phyloP scores from a whole-genome alignment of 768 basidiomycete genomes.

The Daedaleopsis nitida region DNA sequence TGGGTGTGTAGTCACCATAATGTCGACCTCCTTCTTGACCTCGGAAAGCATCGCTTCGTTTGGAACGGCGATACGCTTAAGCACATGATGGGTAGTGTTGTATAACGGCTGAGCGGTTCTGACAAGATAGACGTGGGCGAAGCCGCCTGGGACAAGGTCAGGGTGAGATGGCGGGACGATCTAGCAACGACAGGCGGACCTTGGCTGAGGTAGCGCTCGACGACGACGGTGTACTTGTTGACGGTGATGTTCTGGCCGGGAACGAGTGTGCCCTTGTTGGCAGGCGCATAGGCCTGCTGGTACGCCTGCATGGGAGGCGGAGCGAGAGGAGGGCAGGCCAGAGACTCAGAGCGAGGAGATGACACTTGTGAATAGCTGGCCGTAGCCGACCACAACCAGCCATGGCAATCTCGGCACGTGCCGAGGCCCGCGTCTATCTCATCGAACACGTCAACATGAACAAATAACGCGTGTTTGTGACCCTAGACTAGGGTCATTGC shows the following conservation, averaged over 20 bases:
- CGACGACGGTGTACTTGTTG: slow-evolving; percentile 86
- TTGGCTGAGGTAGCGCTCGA: slow-evolving; percentile 95
- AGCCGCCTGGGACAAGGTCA: slow-evolving; percentile 69
- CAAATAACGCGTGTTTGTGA: slow-evolving; percentile 9
- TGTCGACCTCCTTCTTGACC: slow-evolving; percentile 97
- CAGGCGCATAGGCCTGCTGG: slow-evolving; percentile 40
- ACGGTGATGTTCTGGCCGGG: slow-evolving; percentile 89
- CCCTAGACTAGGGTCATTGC: slow-evolving; percentile 10
- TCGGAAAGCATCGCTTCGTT: slow-evolving; percentile 89
- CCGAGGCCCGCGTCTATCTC: slow-evolving; percentile 1
- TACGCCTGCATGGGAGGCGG: slow-evolving; percentile 48
- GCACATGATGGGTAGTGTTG: slow-evolving; percentile 92
- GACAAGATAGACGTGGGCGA: slow-evolving; percentile 97
- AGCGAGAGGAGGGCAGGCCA: slow-evolving; percentile 6
- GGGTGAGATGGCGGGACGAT: slow-evolving; percentile 10
- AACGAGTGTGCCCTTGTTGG: slow-evolving; percentile 67
- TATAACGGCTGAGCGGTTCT: slow-evolving; percentile 83
- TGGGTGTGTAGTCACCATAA: slow-evolving; percentile 73
- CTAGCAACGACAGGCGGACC: slow-evolving; percentile 47
- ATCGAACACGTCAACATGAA: slow-evolving; percentile 9
- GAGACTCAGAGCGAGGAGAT: neutral
- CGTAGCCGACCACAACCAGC: slow-evolving; percentile 13
- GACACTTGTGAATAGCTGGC: slow-evolving; percentile 1
- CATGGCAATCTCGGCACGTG: neutral
- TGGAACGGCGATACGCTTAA: slow-evolving; percentile 93